Percentiles rank a stretch among this genome's conserved stretches.
These are phyloP conservation scores for Aspergillus ochraceus DNA, from an alignment of 2,329 filamentous ascomycete species.

Conservation along the genomic window DNA sequence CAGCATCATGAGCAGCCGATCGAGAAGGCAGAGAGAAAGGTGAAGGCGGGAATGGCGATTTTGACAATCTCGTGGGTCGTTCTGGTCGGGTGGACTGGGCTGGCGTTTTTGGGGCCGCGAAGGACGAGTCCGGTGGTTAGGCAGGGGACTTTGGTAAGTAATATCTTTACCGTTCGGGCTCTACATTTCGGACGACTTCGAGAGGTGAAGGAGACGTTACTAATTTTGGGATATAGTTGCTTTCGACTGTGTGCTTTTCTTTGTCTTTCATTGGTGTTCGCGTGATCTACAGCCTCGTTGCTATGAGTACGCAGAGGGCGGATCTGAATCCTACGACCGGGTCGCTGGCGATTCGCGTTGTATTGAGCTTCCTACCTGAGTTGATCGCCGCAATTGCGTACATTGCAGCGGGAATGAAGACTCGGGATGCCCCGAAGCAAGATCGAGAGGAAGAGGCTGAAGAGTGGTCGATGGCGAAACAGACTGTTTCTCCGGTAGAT, in stretches of 20 bases:
- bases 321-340: conserved; percentile 24
- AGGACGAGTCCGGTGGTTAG: neutral
- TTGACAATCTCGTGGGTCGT: conserved; percentile 12
- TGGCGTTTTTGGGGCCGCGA: conserved; percentile 7
- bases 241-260: neutral
- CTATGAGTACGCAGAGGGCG: conserved; percentile 18
- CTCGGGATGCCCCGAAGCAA: conserved; percentile 8
- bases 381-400: conserved; percentile 20
- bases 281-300: conserved; percentile 24
- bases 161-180: neutral
- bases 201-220: neutral
- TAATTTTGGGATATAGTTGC: neutral
- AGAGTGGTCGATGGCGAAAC: neutral
- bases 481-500: neutral
- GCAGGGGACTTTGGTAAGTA: neutral
- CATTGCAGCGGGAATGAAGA: conserved; percentile 24
- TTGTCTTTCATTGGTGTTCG: conserved; percentile 26
- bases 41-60: conserved; percentile 16
- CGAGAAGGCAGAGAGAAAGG: conserved; percentile 13
- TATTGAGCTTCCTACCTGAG: conserved; percentile 30
- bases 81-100: conserved; percentile 8
- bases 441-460: neutral
- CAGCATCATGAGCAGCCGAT: conserved; percentile 9
- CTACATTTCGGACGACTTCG: neutral
- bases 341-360: conserved; percentile 19